Percentiles rank a stretch among this genome's conserved stretches.
phyloP scores from a whole-genome alignment of 441 rosid genomes.

The Iberis amara region DNA sequence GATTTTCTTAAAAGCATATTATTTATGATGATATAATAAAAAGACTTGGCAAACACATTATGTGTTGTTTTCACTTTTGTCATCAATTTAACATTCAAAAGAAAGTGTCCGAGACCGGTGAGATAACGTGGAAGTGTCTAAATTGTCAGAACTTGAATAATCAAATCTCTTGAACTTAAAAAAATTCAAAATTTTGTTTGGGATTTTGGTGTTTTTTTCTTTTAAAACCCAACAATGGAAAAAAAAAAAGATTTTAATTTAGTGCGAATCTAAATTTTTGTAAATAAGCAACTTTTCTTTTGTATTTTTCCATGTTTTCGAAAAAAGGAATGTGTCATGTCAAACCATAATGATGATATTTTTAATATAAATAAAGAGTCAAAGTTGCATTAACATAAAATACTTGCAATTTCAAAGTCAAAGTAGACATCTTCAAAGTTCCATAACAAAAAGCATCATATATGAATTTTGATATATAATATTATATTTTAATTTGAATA shows the following conservation, averaged over 20 bases:
- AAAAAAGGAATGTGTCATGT: too few species aligned
- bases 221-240: neutral
- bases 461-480: too few species aligned
- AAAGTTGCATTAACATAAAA: too few species aligned
- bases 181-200: neutral
- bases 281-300: too few species aligned
- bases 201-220: too few species aligned
- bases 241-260: too few species aligned
- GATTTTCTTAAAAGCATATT: neutral
- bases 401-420: slow-evolving; percentile 1
- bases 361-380: neutral
- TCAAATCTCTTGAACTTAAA: neutral
- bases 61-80: neutral
- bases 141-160: slow-evolving; percentile 7
- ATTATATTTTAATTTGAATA: too few species aligned
- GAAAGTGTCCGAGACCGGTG: slow-evolving; percentile 7
- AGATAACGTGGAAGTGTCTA: slow-evolving; percentile 13
- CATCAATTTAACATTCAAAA: neutral
- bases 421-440: neutral
- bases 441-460: too few species aligned
- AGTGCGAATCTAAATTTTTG: too few species aligned
- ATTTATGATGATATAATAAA: slow-evolving; percentile 10
- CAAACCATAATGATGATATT: too few species aligned
- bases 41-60: slow-evolving; percentile 9
- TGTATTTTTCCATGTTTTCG: too few species aligned